Evolutionary conservation across 2,329 filamentous ascomycete genomes (phyloP), one percentile per base, ranked within the genome.

Genomic region (Alternaria consortialis): DNA sequence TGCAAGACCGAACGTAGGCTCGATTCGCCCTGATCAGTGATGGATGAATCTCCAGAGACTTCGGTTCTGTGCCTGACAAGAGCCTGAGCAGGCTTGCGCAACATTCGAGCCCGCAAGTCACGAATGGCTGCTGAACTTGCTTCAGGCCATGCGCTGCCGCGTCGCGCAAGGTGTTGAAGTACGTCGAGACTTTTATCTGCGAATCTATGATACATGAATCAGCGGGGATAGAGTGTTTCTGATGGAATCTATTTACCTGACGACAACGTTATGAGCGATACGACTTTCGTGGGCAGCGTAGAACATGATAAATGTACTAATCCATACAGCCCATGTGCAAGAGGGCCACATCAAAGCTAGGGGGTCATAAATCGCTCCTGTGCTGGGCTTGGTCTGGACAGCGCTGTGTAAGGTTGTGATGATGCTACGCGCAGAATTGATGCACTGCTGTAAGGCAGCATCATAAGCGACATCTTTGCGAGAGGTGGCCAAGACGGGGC

Each of bases 241-340:
- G 15, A 12, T 1, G 4, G 11, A 17, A 4, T 6, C 34, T 27
- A 63, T 74, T 54, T 78, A 84, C 79, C 80, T 81, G 4, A 80
- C 63, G 0, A 81, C 80, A 13, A 78, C 77, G 0, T 72, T 58
- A 0, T 78, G 60, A 0, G 80, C 75, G 4, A 84, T 70, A 32
- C 84, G 79, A 1, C 77, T 76, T 60, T 83, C 81, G 62, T 81
- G 82, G 0, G 82, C 83, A 4, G 84, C 84, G 53, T 84, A 83
- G 4, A 84, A 80, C 4, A 86, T 67, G 20, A 86, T 81, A 39
- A 86, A 83, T 1, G 82, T 82, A 58, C 83, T 84, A 64, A 85
- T 85, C 84, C 84, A 86, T 0, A 83, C 77, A 1, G 80, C 81
- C 84, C 84, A 85, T 0, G 84, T 85, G 39, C 84, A 84, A 0